A percentile compares a stretch with the other conserved stretches of the same genome.
These are phyloP conservation scores for Cicer cuneatum DNA, from an alignment of 306 rosid species.

Conservation along the genomic window DNA sequence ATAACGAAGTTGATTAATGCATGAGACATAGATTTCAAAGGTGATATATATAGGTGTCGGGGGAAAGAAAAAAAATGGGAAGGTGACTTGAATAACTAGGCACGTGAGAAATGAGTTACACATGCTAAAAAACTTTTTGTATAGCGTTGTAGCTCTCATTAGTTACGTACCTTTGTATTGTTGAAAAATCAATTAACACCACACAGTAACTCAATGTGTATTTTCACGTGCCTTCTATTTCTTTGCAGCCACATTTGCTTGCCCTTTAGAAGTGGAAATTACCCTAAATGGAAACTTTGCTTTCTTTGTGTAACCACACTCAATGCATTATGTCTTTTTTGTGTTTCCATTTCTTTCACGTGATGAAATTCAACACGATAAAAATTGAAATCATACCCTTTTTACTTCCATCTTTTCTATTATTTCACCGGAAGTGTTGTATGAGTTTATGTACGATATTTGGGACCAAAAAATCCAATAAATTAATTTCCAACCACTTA, in stretches of 20 bases:
- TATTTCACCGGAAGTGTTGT: slow-evolving; percentile 19
- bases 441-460: neutral
- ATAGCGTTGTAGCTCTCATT: slow-evolving; percentile 30
- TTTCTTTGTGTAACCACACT: slow-evolving; percentile 40
- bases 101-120: slow-evolving; percentile 55
- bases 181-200: slow-evolving; percentile 26
- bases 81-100: slow-evolving; percentile 20
- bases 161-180: slow-evolving; percentile 34
- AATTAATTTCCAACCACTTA: slow-evolving; percentile 31
- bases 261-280: slow-evolving; percentile 39
- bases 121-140: slow-evolving; percentile 40
- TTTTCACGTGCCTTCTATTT: slow-evolving; percentile 46
- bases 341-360: slow-evolving; percentile 43
- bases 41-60: slow-evolving; percentile 43
- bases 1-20: neutral
- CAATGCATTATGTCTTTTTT: slow-evolving; percentile 37
- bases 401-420: neutral
- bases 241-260: slow-evolving; percentile 39
- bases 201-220: slow-evolving; percentile 36
- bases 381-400: neutral
- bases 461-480: slow-evolving; percentile 12
- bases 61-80: neutral
- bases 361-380: slow-evolving; percentile 30
- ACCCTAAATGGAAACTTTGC: slow-evolving; percentile 39
- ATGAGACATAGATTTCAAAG: slow-evolving; percentile 32